These are phyloP conservation scores for Claviceps sorghi DNA, from an alignment of 2,329 filamentous ascomycete species.

Conservation along the genomic window DNA sequence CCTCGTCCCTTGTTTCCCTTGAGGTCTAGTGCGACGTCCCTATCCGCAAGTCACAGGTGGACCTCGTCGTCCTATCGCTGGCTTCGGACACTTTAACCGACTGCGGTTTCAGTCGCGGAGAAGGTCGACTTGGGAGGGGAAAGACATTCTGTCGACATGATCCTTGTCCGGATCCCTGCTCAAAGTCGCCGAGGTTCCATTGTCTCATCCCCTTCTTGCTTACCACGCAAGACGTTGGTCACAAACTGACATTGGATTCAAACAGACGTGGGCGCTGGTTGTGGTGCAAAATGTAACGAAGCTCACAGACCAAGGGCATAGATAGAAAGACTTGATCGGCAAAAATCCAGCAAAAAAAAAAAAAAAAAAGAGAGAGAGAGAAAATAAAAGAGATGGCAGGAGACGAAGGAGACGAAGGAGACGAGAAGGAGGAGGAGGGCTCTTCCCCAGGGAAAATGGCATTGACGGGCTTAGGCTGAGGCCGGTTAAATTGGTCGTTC, in stretches of 20 bases:
- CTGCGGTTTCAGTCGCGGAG: slow-evolving; percentile 4
- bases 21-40: neutral
- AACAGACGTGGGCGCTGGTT: neutral
- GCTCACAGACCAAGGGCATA: too few species aligned
- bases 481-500: neutral
- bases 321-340: neutral
- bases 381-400: too few species aligned
- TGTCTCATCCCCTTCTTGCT: neutral
- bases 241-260: neutral
- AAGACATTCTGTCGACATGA: neutral
- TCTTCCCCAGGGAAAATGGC: neutral
- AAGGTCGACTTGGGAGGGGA: neutral
- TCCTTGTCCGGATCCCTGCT: neutral
- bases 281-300: neutral
- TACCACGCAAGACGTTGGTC: neutral
- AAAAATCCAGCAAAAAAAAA: neutral
- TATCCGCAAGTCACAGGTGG: neutral
- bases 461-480: neutral
- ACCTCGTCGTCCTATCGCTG: neutral
- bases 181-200: neutral
- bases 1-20: neutral
- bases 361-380: too few species aligned
- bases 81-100: slow-evolving; percentile 5
- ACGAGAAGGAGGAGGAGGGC: neutral
- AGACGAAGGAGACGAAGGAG: neutral